Percentiles rank a stretch among this genome's conserved stretches.
Conservation (phyloP, 148 eudicot species). For the Drosera capensis region DNA sequence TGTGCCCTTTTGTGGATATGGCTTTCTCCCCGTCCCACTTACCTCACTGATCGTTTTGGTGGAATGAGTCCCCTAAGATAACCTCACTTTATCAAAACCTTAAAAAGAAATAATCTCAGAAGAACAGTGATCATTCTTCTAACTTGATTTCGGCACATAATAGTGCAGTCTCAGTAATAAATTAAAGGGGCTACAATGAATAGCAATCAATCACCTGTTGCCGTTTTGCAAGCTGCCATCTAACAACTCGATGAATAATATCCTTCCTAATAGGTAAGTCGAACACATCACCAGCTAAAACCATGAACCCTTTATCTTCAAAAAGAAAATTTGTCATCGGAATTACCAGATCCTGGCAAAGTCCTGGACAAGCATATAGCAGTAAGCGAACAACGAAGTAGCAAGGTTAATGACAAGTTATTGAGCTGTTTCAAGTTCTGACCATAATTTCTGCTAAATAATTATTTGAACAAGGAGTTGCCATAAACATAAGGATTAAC, state of each 20-base stretch:
- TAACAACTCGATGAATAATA: slow-evolving; percentile 86
- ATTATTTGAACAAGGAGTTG: neutral
- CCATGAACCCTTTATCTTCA: slow-evolving; percentile 79
- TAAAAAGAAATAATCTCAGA: no score
- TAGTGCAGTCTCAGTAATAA: no score
- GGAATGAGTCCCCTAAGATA: slow-evolving; percentile 81
- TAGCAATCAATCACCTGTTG: slow-evolving; percentile 54
- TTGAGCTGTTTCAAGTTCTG: neutral
- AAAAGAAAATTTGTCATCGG: slow-evolving; percentile 72
- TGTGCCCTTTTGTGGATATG: slow-evolving; percentile 69
- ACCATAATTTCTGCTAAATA: neutral
- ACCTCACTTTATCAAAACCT: no score
- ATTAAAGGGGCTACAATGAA: neutral
- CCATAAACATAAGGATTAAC: neutral
- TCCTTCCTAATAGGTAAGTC: slow-evolving; percentile 95
- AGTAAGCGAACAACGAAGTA: slow-evolving; percentile 1
- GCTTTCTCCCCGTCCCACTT: slow-evolving; percentile 95
- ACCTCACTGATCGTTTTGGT: slow-evolving; percentile 95
- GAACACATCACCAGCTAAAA: slow-evolving; percentile 90
- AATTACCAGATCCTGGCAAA: slow-evolving; percentile 60
- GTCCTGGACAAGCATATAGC: slow-evolving; percentile 26
- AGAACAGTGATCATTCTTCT: no score
- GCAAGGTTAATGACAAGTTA: neutral
- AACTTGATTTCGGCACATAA: no score
- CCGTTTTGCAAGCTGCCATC: slow-evolving; percentile 98